Conservation (phyloP, 2,329 filamentous ascomycete species). For the Nemania sp. region DNA sequence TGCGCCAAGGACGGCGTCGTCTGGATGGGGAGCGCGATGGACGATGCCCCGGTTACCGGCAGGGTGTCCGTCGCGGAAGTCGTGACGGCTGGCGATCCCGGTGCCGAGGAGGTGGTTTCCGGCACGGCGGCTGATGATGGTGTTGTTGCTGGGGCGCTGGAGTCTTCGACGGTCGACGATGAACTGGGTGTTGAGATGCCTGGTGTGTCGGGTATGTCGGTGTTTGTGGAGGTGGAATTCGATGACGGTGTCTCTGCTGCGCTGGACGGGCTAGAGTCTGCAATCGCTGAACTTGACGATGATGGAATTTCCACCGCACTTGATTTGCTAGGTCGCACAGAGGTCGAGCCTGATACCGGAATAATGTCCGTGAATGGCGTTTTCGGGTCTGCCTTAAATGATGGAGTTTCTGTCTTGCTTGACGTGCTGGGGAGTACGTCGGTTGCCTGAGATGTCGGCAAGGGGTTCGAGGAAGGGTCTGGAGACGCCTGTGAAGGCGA, state of each 20-base stretch:
- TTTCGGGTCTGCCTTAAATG: not conserved
- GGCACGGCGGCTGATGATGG: not conserved
- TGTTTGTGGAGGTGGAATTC: too few relatives aligned
- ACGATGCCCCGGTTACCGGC: conserved; percentile 22
- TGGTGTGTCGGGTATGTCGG: not conserved
- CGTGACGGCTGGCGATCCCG: not conserved
- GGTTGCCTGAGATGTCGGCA: conserved; percentile 16
- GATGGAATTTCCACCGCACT: not conserved
- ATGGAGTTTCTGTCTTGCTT: not conserved
- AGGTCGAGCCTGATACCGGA: too few relatives aligned
- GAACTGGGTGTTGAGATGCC: not conserved
- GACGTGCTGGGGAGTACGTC: conserved; percentile 16
- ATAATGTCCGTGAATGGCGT: not conserved
- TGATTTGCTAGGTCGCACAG: too few relatives aligned
- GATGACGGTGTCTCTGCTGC: not conserved
- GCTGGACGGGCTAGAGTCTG: not conserved
- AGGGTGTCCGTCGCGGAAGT: not conserved
- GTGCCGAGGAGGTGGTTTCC: conserved; percentile 1
- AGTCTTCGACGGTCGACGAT: not conserved
- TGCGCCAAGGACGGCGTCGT: conserved; percentile 16
- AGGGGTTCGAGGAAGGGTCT: not conserved
- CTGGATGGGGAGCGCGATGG: conserved; percentile 25
- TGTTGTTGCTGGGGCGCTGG: not conserved
- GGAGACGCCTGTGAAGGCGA: conserved; percentile 8
- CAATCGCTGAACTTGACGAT: conserved; percentile 1